Evolutionary conservation across 2,329 filamentous ascomycete species (phyloP).

Genomic region (Penicillium sp.): DNA sequence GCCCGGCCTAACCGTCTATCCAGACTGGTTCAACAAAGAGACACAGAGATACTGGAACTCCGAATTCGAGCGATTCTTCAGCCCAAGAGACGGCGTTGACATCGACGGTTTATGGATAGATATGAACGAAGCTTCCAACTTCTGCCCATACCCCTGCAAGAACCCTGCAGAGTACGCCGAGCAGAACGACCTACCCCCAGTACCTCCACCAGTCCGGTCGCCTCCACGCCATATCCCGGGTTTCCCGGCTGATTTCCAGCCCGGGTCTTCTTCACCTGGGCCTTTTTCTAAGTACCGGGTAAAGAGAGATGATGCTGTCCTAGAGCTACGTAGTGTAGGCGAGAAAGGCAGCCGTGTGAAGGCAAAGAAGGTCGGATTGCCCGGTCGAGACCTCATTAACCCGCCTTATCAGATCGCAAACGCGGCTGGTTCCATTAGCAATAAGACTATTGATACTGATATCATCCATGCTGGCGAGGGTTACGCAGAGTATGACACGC

Average conservation of each 20-base stretch:
- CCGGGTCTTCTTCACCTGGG: slow-evolving; percentile 26
- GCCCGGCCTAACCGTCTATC: slow-evolving; percentile 64
- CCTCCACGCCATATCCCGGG: slow-evolving; percentile 59
- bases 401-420: slow-evolving; percentile 60
- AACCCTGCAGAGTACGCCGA: slow-evolving; percentile 45
- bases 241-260: slow-evolving; percentile 61
- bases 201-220: slow-evolving; percentile 54
- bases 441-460: slow-evolving; percentile 58
- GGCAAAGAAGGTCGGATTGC: slow-evolving; percentile 49
- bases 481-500: slow-evolving; percentile 61
- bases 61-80: slow-evolving; percentile 59
- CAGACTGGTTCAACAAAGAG: slow-evolving; percentile 65
- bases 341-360: slow-evolving; percentile 8
- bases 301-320: not conserved
- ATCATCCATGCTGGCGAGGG: slow-evolving; percentile 58
- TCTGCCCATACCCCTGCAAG: slow-evolving; percentile 50
- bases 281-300: too few relatives aligned
- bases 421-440: slow-evolving; percentile 44
- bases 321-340: not conserved
- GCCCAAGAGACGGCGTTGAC: slow-evolving; percentile 55
- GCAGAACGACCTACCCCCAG: slow-evolving; percentile 45
- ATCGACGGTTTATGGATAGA: slow-evolving; percentile 74
- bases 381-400: slow-evolving; percentile 54
- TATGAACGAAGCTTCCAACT: slow-evolving; percentile 52
- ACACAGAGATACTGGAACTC: slow-evolving; percentile 60